Base-by-base conservation (phyloP, 306 rosid genomes). In the Castanea crenata region DNA sequence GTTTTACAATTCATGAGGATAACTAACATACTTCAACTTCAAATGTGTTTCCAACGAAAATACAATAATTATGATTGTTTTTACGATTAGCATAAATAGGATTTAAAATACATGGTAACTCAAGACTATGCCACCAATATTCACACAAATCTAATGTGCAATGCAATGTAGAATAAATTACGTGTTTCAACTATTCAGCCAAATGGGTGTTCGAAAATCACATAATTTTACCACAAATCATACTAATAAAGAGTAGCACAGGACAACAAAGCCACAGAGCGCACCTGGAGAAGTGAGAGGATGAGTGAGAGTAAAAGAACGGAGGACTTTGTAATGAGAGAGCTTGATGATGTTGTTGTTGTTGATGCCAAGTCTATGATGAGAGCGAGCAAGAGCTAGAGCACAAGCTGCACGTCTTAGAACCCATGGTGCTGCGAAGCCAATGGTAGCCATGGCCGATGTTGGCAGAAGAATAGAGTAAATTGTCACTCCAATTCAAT, bases 221-320 rank as follows among this genome's bases (percentile, higher is more conserved):
- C 70, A 38, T 15, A 64, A 6, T 35, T 11, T 62, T 49, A 61
- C n/a, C 78, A 44, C 6, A 16, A 21, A 23, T 27, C 19, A 25
- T 13, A 63, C 10, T 67, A 67, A 38, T 46, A 65, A 65, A 65
- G 23, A 65, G 71, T 15, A 18, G 49, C 21, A 41, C 46, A 41
- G 11, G 46, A 8, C 10, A 20, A 16, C 72, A 67, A 27, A 34
- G 72, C 51, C 35, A 29, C 69, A 62, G 51, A 18, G 46, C 72
- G 20, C 13, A 94, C 98, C 98, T 91, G 93, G 84, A 80, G 89
- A 76, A 75, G 73, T 46, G n/a, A 73, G 71, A 25, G 90, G 84
- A 85, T 83, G 32, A n/a, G 87, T 57, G 76, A 79, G 84, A 70
- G 87, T 86, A 68, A 74, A 69, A 69, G 90, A 77, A 65, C 67